These are phyloP conservation scores for Saturnispora zaruensis DNA, from an alignment of 805 yeast species.

Conservation along the genomic window DNA sequence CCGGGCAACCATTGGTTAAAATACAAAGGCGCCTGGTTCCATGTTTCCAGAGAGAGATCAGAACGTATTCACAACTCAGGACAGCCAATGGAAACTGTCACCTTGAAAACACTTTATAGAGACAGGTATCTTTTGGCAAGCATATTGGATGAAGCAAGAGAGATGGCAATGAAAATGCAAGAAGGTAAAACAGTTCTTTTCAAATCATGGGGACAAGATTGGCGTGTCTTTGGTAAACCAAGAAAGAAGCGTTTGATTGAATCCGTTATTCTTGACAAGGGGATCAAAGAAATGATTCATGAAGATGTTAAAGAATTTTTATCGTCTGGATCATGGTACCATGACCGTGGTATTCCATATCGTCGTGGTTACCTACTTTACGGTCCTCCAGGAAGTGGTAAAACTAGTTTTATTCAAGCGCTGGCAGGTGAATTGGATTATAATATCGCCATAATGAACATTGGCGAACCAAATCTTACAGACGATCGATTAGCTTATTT, in stretches of 20 bases:
- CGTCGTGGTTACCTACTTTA: conserved; percentile 87
- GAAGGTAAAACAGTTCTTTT: conserved; percentile 92
- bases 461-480: conserved; percentile 84
- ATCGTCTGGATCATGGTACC: conserved; percentile 80
- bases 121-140: conserved; percentile 66
- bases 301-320: conserved; percentile 76
- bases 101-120: conserved; percentile 78
- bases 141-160: conserved; percentile 70
- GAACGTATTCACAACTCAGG: conserved; percentile 87
- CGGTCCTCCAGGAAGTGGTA: conserved; percentile 98
- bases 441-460: conserved; percentile 85
- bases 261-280: conserved; percentile 77
- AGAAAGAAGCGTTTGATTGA: conserved; percentile 76
- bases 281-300: conserved; percentile 57
- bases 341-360: conserved; percentile 94
- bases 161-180: conserved; percentile 66
- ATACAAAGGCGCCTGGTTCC: conserved; percentile 81
- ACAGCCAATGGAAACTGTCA: conserved; percentile 93
- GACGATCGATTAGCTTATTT: conserved; percentile 91
- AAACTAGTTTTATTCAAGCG: conserved; percentile 92
- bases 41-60: conserved; percentile 83
- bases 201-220: conserved; percentile 96
- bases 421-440: conserved; percentile 94
- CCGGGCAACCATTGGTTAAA: conserved; percentile 88
- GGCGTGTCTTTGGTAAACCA: conserved; percentile 98